Evolutionary conservation across 495 filamentous ascomycete species (phyloP), one percentile per base, ranked within the genome.

Genomic region (Melanomma pulvis-pyrius): DNA sequence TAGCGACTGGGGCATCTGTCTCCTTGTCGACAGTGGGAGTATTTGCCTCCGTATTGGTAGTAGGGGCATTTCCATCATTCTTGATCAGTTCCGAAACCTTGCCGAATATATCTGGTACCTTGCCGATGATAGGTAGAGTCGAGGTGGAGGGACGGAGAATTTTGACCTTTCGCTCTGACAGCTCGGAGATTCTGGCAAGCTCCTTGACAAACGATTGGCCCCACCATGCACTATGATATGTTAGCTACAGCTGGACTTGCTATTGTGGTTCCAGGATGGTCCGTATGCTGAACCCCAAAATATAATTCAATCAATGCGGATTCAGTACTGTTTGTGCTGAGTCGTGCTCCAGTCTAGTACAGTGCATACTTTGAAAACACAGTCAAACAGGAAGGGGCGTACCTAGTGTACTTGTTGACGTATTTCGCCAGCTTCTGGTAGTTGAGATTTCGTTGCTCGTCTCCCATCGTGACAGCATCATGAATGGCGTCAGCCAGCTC

Each of bases 181-280:
- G 76, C 61, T 83, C 80, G 15, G 87, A 88, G 62, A 91, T 88
- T 59, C 87, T 83, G 11, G 80, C 90, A 67, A 98, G 80, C 76
- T 97, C 93, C 24, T 82, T 84, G 48, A 97, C 92, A 68, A 98
- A 97, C 57, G 88, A 91, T 73, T 93, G 84, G n/a, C 93, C 94
- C 93, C 93, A 98, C 87, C 96, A 97, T 12, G 93, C 90, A 77
- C 91, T 96, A 55, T 32, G 59, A 61, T 76, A 48, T 21, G 62
- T 72, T 65, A 72, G 56, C 44, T 49, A 21, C 19, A 2, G 15
- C 7, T 52, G 17, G 17, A n/a, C 47, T 53, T 0, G 28, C 29
- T 17, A 15, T 3, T 44, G 13, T 44, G 39, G n/a, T 15, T 17
- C 3, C 17, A 44, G 5, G 13, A 44, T n/a, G n/a, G n/a, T n/a